Base-by-base conservation (phyloP, 2,329 filamentous ascomycete genomes). In the Coccinonectria pachysandricola region DNA sequence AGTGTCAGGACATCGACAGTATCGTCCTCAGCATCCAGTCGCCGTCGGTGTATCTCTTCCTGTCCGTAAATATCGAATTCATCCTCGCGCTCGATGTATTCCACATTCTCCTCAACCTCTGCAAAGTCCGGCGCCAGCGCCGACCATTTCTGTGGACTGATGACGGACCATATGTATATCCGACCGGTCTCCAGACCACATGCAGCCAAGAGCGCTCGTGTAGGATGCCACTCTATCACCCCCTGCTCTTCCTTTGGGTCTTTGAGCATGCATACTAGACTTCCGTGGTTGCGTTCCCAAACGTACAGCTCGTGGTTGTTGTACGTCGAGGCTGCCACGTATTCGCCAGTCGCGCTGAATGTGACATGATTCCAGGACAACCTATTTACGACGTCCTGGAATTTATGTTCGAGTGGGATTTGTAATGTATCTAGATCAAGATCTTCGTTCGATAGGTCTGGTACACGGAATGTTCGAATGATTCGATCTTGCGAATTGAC, bases 221-320 rank as follows among this genome's bases (percentile, higher is more conserved):
- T 75, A 1, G 91, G 91, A 50, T 98, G 91, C 91, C 91, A 98
- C 58, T 98, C 91, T 14, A 98, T 87, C 4, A 92, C 82, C 1
- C 88, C 88, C 35, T 96, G 75, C 56, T 98, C 92, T 57, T 98
- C 91, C 47, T 92, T 92, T 2, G 88, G 87, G 1, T 91, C 88
- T 53, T 98, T 92, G 19, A 98, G 68, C 62, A 98, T 98, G 54
- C 93, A 92, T 27, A 95, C 87, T 31, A 98, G 62, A 55, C 85
- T 94, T 26, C 91, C 91, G 46, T 92, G 85, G 30, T 79, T 81
- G 28, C 91, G 76, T 58, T 98, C 91, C 91, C 88, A 96, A 15
- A 96, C 87, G 56, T 96, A 96, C 37, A 98, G 82, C 56, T 98
- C 88, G 45, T 95, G 87, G 48, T 98, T 98, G 66, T 96, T 96